Conservation (phyloP, 2,329 filamentous ascomycete genomes). For the Chrysoporthe austroafricana region DNA sequence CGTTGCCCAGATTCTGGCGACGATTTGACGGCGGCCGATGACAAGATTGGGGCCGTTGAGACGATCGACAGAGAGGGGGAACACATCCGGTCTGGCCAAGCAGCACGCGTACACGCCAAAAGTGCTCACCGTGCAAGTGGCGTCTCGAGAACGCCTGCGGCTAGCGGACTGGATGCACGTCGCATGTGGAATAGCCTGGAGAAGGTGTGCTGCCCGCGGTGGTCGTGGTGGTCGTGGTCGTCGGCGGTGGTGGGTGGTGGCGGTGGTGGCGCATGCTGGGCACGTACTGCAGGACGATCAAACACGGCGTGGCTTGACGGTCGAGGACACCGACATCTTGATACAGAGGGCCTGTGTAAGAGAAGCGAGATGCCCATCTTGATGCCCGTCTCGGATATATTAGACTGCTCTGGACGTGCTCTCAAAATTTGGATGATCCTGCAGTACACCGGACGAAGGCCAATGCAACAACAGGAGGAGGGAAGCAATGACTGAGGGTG, state of each 20-base stretch:
- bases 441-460: background rate
- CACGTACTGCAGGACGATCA: no score
- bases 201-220: background rate
- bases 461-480: background rate
- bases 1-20: slow-evolving; percentile 10
- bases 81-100: background rate
- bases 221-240: background rate
- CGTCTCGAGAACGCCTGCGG: slow-evolving; percentile 1
- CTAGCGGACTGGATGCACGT: background rate
- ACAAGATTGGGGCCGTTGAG: slow-evolving; percentile 23
- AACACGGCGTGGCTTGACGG: no score
- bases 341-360: background rate
- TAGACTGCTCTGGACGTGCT: background rate
- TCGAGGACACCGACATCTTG: background rate
- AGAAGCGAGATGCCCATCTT: slow-evolving; percentile 11
- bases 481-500: slow-evolving; percentile 2
- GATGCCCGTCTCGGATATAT: slow-evolving; percentile 19
- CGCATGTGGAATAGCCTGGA: background rate
- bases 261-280: no score
- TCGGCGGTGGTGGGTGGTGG: no score
- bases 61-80: slow-evolving; percentile 25
- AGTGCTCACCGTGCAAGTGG: slow-evolving; percentile 1
- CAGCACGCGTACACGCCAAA: slow-evolving; percentile 5
- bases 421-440: slow-evolving; percentile 5
- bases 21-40: slow-evolving; percentile 22